A percentile compares a stretch with the other conserved stretches of the same genome.
phyloP scores from a whole-genome alignment of 768 basidiomycete genomes.

The Calocera cornea region DNA sequence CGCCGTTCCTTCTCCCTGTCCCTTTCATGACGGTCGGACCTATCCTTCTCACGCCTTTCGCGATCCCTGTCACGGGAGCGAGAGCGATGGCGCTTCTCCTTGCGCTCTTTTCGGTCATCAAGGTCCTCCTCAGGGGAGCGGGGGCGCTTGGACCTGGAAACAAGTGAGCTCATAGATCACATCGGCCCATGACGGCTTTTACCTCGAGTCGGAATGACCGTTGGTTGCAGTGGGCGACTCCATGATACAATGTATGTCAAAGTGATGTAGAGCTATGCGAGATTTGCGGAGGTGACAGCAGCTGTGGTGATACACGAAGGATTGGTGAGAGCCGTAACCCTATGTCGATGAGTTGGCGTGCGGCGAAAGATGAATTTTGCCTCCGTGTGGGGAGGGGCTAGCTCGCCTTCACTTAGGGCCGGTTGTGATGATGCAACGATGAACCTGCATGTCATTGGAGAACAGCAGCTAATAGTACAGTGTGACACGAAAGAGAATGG shows the following conservation, averaged over 20 bases:
- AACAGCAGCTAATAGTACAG: neutral
- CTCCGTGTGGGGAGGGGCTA: too few species aligned
- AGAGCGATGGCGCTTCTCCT: neutral
- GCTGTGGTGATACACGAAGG: too few species aligned
- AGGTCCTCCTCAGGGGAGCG: slow-evolving; percentile 23
- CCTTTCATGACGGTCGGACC: slow-evolving; percentile 27
- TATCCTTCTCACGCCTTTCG: slow-evolving; percentile 26
- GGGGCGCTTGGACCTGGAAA: neutral
- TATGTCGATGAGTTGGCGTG: neutral
- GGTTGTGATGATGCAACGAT: neutral
- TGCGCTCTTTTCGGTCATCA: slow-evolving; percentile 29
- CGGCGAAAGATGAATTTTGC: neutral
- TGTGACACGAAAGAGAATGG: neutral
- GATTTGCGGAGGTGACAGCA: too few species aligned
- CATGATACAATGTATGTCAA: neutral
- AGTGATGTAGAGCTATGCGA: neutral
- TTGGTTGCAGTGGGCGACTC: neutral
- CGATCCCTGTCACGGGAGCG: slow-evolving; percentile 9
- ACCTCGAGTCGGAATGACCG: neutral
- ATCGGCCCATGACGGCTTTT: neutral
- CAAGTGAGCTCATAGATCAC: neutral
- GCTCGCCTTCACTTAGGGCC: neutral
- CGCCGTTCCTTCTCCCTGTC: slow-evolving; percentile 38
- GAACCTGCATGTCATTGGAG: neutral
- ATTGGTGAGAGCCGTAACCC: too few species aligned